Conservation (phyloP, 163 green algal species). For the Scenedesmus sp. region DNA sequence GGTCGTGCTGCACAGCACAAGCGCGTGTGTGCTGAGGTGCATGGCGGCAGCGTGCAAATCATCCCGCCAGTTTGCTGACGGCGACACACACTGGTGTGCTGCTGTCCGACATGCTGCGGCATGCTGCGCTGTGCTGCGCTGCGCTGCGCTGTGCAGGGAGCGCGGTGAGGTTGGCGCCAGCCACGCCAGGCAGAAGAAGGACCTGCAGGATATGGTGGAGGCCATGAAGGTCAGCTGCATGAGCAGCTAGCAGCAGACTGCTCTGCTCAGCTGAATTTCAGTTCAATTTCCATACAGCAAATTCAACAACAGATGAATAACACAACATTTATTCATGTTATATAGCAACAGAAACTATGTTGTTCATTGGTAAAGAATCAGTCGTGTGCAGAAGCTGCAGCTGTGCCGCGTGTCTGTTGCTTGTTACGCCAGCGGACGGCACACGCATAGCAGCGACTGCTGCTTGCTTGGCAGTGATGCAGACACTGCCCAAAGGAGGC, state of each 20-base stretch:
- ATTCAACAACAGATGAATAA: too few species aligned
- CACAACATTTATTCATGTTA: too few species aligned
- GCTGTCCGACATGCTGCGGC: not conserved
- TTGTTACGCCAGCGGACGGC: not conserved
- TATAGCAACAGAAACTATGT: too few species aligned
- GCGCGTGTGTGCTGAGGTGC: too few species aligned
- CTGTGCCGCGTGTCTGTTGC: too few species aligned
- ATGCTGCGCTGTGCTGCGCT: not conserved
- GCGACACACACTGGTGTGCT: not conserved
- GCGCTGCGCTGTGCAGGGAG: constrained; percentile 63
- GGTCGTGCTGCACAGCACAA: too few species aligned
- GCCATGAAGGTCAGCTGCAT: constrained; percentile 70
- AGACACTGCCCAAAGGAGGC: not conserved
- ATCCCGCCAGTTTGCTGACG: too few species aligned
- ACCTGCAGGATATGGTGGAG: constrained; percentile 83
- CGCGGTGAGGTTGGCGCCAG: constrained; percentile 73
- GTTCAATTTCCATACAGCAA: too few species aligned
- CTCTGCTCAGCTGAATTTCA: not conserved
- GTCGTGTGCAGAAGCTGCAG: not conserved
- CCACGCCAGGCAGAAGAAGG: constrained; percentile 82
- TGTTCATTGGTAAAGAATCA: too few species aligned
- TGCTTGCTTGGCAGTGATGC: not conserved
- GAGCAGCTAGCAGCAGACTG: not conserved
- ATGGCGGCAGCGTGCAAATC: too few species aligned
- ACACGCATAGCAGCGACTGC: not conserved